Evolutionary conservation across 148 eudicot genomes (phyloP).

Genomic region (Dianthus caryophyllus): DNA sequence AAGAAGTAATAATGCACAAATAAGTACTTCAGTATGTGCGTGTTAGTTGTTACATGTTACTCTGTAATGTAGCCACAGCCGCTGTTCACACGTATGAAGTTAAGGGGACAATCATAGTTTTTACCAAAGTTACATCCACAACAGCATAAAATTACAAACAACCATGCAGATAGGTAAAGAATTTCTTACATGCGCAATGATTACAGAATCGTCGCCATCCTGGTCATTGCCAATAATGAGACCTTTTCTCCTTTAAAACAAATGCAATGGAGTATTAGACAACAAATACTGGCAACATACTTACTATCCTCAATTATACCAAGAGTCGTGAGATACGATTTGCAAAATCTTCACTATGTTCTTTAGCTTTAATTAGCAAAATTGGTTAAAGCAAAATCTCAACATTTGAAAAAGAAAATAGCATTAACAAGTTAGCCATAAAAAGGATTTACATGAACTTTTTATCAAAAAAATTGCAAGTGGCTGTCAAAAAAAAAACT

Average conservation of each 20-base stretch:
- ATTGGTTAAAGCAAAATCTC: not conserved
- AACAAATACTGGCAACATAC: not conserved
- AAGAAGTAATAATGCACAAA: no score
- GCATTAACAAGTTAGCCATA: not conserved
- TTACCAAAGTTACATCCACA: slow-evolving; percentile 2
- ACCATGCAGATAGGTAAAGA: not conserved
- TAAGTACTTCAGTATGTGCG: no score
- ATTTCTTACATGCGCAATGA: slow-evolving; percentile 71
- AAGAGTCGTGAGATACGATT: not conserved
- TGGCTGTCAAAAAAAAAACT: not conserved
- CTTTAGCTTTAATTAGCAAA: not conserved
- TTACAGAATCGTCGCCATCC: slow-evolving; percentile 85
- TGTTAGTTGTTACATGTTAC: no score
- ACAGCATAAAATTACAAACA: not conserved
- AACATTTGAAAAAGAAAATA: not conserved
- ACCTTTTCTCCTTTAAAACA: slow-evolving; percentile 76
- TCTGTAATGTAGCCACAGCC: no score
- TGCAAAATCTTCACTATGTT: not conserved
- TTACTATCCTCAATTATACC: not conserved
- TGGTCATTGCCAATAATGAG: slow-evolving; percentile 88
- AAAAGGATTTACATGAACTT: no score
- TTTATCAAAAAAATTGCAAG: not conserved
- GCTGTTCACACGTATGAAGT: not conserved
- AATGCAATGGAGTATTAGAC: slow-evolving; percentile 22
- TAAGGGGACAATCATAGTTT: not conserved